Conservation (phyloP, 176 grass and related monocot genomes). For the Eragrostis curvula region DNA sequence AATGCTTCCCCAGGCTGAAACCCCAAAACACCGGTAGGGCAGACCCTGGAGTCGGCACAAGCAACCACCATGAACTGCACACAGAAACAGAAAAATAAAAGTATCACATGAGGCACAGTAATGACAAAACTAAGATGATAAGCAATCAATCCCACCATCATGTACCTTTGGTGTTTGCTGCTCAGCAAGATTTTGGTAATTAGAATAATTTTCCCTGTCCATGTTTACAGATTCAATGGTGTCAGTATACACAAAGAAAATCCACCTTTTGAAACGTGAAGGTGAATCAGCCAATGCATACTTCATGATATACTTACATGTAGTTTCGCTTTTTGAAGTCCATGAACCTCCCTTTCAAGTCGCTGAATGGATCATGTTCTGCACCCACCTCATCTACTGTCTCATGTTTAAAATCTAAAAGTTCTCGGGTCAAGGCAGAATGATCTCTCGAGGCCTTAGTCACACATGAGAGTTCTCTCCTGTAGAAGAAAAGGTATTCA, state of each 20-base stretch:
- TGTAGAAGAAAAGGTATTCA: slow-evolving; percentile 46
- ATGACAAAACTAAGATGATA: not conserved
- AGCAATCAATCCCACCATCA: not conserved
- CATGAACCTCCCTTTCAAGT: slow-evolving; percentile 78
- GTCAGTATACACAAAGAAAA: slow-evolving; percentile 32
- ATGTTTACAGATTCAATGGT: slow-evolving; percentile 28
- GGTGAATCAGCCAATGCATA: slow-evolving; percentile 27
- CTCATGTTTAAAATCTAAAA: slow-evolving; percentile 56
- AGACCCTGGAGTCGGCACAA: slow-evolving; percentile 94
- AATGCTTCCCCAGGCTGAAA: slow-evolving; percentile 96
- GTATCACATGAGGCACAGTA: not conserved
- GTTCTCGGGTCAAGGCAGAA: slow-evolving; percentile 51
- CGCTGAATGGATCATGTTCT: slow-evolving; percentile 60
- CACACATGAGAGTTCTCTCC: slow-evolving; percentile 46
- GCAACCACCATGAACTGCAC: slow-evolving; percentile 94
- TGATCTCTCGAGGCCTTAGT: slow-evolving; percentile 59
- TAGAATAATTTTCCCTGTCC: slow-evolving; percentile 57
- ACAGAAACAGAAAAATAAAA: slow-evolving; percentile 43
- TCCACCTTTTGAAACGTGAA: slow-evolving; percentile 3
- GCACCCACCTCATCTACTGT: slow-evolving; percentile 26
- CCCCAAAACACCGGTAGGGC: slow-evolving; percentile 77
- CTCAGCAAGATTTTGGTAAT: slow-evolving; percentile 74
- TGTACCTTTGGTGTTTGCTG: slow-evolving; percentile 85
- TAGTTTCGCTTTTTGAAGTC: slow-evolving; percentile 74
- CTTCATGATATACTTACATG: slow-evolving; percentile 62